Evolutionary conservation across 495 filamentous ascomycete species (phyloP), one percentile per base, ranked within the genome.

Genomic region (Talaromyces ruber): DNA sequence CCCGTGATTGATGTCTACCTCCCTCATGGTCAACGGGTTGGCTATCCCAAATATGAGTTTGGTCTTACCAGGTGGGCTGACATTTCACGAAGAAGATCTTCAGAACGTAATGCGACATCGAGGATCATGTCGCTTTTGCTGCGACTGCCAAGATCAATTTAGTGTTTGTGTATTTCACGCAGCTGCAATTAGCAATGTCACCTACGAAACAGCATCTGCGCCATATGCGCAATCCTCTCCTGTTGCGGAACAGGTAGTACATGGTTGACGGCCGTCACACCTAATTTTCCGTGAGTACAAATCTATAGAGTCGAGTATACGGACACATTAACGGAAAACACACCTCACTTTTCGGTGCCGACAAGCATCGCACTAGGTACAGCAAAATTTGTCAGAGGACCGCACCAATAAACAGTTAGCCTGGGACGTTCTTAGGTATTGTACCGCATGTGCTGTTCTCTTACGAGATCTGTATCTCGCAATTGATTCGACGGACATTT

Each of bases 61-160:
- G 25, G 26, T 55, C 62, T 43, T 29, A 66, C 64, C 52, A 66
- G 54, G 8, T 64, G 58, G 3, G 62, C 24, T 1, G 53, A 62
- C 26, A 66, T 52, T 58, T 66, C 58, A 22, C 61, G 62, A 4
- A 66, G 21, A 1, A 64, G 39, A 62, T 55, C 57, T 39, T 66
- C 62, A 4, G 62, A 58, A n/a, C 64, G 57, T 37, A 66, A 55
- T 24, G 53, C 64, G 18, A 62, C 59, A 60, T 66, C 64, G 6
- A 66, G 62, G 43, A 66, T 66, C 29, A 66, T 39, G 52, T 66
- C 64, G 29, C 61, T 64, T 28, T 66, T 66, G 62, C 62, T 62
- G 30, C 57, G 59, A 24, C 64, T 66, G 45, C 21, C 16, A 55
- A 54, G 25, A 8, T 28, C 28, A 9, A 25, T 21, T n/a, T 32